These are phyloP conservation scores for Plantago major DNA, from an alignment of 257 asterid species.

Conservation along the genomic window DNA sequence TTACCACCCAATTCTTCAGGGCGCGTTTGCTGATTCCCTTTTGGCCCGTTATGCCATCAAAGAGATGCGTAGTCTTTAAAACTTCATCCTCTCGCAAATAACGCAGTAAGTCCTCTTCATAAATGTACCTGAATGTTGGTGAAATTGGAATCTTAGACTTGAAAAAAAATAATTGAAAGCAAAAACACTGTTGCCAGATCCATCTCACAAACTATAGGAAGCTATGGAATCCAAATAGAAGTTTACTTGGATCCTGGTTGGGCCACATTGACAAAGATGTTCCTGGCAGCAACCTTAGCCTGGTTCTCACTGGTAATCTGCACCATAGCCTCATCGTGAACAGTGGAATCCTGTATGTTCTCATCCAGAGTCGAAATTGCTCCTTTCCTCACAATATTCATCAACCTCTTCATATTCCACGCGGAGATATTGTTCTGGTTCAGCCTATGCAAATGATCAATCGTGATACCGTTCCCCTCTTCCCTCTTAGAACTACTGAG, in stretches of 20 bases:
- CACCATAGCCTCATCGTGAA: conserved; percentile 37
- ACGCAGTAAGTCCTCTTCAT: conserved; percentile 64
- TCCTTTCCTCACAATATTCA: conserved; percentile 45
- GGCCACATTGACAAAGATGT: conserved; percentile 51
- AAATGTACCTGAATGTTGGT: conserved; percentile 44
- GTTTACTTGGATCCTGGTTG: conserved; percentile 43
- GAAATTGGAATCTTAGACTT: background rate
- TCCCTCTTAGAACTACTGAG: conserved; percentile 30
- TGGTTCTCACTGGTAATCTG: conserved; percentile 46
- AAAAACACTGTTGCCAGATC: background rate
- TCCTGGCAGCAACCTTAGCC: conserved; percentile 54
- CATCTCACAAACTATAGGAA: background rate
- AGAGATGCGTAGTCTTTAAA: conserved; percentile 50
- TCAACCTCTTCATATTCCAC: conserved; percentile 66
- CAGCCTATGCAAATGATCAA: conserved; percentile 49
- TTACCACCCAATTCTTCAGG: conserved; percentile 90
- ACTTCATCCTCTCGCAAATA: conserved; percentile 89
- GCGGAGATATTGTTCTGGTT: conserved; percentile 59
- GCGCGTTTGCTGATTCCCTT: conserved; percentile 74
- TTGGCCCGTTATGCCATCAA: conserved; percentile 66
- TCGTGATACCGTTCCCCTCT: conserved; percentile 32
- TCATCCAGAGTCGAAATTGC: conserved; percentile 51
- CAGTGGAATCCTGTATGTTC: conserved; percentile 29
- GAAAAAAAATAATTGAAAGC: background rate
- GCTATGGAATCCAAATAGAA: background rate